Evolutionary conservation across 2,329 filamentous ascomycete genomes (phyloP).

Genomic region (Hymenoscyphus infarciens): DNA sequence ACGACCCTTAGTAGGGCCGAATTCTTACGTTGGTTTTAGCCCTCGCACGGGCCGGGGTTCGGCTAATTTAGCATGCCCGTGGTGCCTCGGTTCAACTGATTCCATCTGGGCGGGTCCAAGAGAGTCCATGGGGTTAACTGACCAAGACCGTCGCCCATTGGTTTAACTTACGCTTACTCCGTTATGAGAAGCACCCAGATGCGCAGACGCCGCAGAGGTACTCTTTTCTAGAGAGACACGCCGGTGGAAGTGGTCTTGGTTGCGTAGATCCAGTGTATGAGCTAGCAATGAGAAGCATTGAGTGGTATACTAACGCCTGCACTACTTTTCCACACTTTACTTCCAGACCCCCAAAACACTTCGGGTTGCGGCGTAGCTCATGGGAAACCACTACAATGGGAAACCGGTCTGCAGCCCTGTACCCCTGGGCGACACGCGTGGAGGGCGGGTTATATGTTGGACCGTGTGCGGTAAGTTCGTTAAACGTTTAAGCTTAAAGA

Average conservation of each 20-base stretch:
- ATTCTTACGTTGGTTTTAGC: too few relatives aligned
- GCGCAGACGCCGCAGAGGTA: neutral
- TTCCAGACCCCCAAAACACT: neutral
- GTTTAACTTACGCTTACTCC: neutral
- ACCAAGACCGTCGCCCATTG: neutral
- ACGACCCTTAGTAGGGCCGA: too few relatives aligned
- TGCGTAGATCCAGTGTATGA: neutral
- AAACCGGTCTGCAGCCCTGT: neutral
- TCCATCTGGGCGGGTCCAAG: neutral
- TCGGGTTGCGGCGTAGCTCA: neutral
- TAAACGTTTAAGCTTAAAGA: neutral
- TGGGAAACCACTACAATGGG: neutral
- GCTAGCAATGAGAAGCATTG: neutral
- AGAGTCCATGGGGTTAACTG: neutral
- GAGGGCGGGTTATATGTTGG: neutral
- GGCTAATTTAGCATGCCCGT: too few relatives aligned
- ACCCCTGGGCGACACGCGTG: too few relatives aligned
- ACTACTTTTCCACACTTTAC: neutral
- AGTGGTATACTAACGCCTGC: neutral
- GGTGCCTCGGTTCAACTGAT: too few relatives aligned
- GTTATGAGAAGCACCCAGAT: neutral
- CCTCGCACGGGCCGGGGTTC: too few relatives aligned
- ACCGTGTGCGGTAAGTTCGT: neutral
- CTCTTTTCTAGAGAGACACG: neutral
- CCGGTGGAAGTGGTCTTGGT: neutral